Base-by-base conservation (phyloP, 225 moss, liverwort and hornwort genomes). In the Physcomitrium patens region DNA sequence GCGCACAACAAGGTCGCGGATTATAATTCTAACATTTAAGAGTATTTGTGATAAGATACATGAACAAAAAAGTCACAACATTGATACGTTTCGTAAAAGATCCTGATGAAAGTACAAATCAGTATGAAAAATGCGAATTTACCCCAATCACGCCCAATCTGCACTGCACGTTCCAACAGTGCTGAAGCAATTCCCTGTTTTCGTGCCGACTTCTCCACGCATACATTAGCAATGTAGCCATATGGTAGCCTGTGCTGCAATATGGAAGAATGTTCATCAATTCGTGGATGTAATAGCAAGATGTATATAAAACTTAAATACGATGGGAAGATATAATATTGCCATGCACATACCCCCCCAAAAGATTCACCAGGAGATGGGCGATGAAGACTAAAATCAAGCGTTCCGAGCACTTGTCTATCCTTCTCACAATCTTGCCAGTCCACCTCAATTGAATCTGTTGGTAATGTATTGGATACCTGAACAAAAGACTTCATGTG, bases 201-300 rank as follows among this genome's bases (percentile, higher is more conserved):
- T 44, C 92, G 84, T 37, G 86, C 83, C 70, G 82, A 71, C 83
- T 93, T 90, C 71, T 89, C 85, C 72, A 96, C 96, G 74, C 96
- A 96, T 13, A 96, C 89, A 85, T 96, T 96, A 24, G 93, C 78
- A 76, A 96, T 84, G 79, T 96, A 96, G 37, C 96, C 96, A 81
- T 93, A 93, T 72, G 83, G 89, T 31, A 80, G 90, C 43, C 86
- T 84, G 74, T 86, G 81, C 84, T 86, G 88, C 71, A 82, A 67
- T 48, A 80, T 12, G 11, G 22, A 70, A 74, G 10, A 47, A 28
- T 31, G 10, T 0, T 15, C 44, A 52, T 61, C 49, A 67, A 56
- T 11, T n/a, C 67, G 43, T 23, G 54, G 55, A 23, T n/a, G 51
- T 45, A 60, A 49, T 6, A 24, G 22, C 24, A 50, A 45, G 9